phyloP scores from a whole-genome alignment of 805 yeast species.

The Candida ovalis region DNA sequence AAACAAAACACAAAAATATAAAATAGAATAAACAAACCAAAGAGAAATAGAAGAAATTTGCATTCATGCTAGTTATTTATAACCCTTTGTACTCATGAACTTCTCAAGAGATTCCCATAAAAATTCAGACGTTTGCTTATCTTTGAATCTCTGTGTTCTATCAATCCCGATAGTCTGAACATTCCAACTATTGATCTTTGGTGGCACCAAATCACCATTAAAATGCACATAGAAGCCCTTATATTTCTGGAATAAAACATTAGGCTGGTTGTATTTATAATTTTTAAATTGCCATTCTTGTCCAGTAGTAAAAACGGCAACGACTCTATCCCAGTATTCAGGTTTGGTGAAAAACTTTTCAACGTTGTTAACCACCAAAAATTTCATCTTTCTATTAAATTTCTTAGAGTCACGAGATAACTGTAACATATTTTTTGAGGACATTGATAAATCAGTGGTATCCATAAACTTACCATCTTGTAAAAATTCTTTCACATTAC shows the following conservation, averaged over 20 bases:
- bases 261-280: conserved; percentile 81
- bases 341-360: conserved; percentile 86
- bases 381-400: conserved; percentile 53
- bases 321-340: conserved; percentile 97
- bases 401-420: conserved; percentile 53
- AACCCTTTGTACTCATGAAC: conserved; percentile 66
- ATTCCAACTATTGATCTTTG: conserved; percentile 80
- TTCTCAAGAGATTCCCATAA: conserved; percentile 85
- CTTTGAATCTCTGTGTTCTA: conserved; percentile 79
- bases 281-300: conserved; percentile 95
- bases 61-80: conserved; percentile 23
- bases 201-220: conserved; percentile 77
- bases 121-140: conserved; percentile 77
- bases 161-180: conserved; percentile 76
- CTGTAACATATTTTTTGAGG: conserved; percentile 41
- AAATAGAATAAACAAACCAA: too few species aligned
- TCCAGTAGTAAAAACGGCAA: conserved; percentile 94
- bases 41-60: too few species aligned
- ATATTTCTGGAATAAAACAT: conserved; percentile 72
- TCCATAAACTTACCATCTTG: conserved; percentile 67
- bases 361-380: conserved; percentile 83
- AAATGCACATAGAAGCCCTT: conserved; percentile 78
- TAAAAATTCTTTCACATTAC: conserved; percentile 63
- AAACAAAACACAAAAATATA: too few species aligned
- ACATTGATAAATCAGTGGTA: conserved; percentile 40